Conservation (phyloP, 2,329 filamentous ascomycete species). For the Fusarium gaditjirri region DNA sequence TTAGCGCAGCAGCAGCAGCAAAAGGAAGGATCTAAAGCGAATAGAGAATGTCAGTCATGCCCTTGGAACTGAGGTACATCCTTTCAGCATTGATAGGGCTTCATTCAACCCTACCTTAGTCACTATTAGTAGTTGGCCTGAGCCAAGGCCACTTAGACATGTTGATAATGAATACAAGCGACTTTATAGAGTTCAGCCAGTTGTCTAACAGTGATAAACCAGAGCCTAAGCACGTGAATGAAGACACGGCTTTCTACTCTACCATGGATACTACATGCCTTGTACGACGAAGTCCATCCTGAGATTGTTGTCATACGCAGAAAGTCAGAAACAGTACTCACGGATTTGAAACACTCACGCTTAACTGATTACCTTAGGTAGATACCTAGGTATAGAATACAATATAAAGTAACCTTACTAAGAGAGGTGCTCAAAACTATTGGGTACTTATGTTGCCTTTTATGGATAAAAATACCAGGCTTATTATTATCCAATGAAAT, state of each 20-base stretch:
- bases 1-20: not conserved
- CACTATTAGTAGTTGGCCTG: not conserved
- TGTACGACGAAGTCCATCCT: not conserved
- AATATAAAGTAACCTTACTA: not conserved
- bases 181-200: not conserved
- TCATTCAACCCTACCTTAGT: not conserved
- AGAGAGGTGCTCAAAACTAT: not conserved
- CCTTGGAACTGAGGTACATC: not conserved
- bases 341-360: not conserved
- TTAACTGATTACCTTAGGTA: too few species aligned
- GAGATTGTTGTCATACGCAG: too few species aligned
- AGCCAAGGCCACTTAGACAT: not conserved
- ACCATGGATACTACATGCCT: too few species aligned
- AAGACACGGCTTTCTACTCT: too few species aligned
- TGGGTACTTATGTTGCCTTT: not conserved
- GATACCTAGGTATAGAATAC: not conserved
- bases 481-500: not conserved
- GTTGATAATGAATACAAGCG: not conserved
- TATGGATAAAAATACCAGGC: not conserved
- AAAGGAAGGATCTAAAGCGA: not conserved
- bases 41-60: not conserved
- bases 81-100: not conserved
- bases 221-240: too few species aligned
- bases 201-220: too few species aligned
- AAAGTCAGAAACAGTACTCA: too few species aligned